phyloP scores from a whole-genome alignment of 2,329 filamentous ascomycete genomes.

The Epichloe typhina region DNA sequence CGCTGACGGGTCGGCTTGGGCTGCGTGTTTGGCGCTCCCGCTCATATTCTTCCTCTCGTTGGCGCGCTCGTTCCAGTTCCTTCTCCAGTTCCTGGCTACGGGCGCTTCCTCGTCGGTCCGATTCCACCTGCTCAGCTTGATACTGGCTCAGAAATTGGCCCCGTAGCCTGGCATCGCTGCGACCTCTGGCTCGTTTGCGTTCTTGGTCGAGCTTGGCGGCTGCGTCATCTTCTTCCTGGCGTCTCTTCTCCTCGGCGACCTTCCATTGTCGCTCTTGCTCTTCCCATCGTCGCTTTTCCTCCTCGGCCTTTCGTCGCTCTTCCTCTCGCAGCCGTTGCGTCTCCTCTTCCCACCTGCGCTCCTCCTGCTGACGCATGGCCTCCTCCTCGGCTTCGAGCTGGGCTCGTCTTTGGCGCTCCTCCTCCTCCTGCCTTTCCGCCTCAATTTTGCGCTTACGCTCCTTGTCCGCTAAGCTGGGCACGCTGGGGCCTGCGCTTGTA shows the following conservation, averaged over 20 bases:
- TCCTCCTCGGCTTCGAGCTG: slow-evolving; percentile 47
- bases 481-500: slow-evolving; percentile 64
- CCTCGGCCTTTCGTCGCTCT: slow-evolving; percentile 47
- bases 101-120: slow-evolving; percentile 27
- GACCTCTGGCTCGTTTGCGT: slow-evolving; percentile 45
- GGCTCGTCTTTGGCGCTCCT: slow-evolving; percentile 31
- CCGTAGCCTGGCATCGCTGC: slow-evolving; percentile 56
- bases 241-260: slow-evolving; percentile 57
- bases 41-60: slow-evolving; percentile 52
- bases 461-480: slow-evolving; percentile 76
- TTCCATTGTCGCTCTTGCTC: slow-evolving; percentile 68
- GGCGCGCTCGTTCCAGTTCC: slow-evolving; percentile 47
- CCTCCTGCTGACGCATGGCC: slow-evolving; percentile 47
- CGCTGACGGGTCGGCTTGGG: slow-evolving; percentile 15
- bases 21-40: slow-evolving; percentile 35
- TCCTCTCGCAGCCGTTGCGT: slow-evolving; percentile 44
- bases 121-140: slow-evolving; percentile 48
- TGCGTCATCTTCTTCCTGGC: slow-evolving; percentile 59
- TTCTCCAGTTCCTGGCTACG: slow-evolving; percentile 63
- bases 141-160: slow-evolving; percentile 85
- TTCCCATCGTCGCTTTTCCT: slow-evolving; percentile 63
- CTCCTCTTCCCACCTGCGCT: slow-evolving; percentile 54
- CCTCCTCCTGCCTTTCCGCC: slow-evolving; percentile 47
- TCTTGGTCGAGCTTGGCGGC: slow-evolving; percentile 56
- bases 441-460: slow-evolving; percentile 52